A percentile compares a stretch with the other conserved stretches of the same genome.
Evolutionary conservation across 345 rosid genomes (phyloP).

Genomic region (Fremontodendron californicum): DNA sequence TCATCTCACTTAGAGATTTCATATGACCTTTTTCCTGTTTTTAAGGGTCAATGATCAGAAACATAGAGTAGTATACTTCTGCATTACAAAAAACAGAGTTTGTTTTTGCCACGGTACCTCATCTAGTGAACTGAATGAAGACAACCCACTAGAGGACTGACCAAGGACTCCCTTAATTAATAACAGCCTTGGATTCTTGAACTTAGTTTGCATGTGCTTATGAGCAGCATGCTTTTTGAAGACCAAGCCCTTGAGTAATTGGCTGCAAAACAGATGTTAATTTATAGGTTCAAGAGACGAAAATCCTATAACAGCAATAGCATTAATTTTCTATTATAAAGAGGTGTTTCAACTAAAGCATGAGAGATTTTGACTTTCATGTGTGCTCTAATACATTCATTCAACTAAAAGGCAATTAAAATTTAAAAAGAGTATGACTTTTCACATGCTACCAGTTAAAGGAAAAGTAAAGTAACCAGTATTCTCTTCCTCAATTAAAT

Average conservation of each 20-base stretch:
- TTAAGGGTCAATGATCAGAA: slow-evolving; percentile 22
- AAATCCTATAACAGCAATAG: background rate
- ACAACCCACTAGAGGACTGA: slow-evolving; percentile 65
- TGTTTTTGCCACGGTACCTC: slow-evolving; percentile 39
- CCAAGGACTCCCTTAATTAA: slow-evolving; percentile 72
- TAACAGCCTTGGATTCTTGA: slow-evolving; percentile 71
- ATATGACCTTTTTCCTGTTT: slow-evolving; percentile 61
- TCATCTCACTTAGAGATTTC: slow-evolving; percentile 55
- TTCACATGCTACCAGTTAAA: background rate
- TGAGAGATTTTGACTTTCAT: background rate
- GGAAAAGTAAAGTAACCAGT: background rate
- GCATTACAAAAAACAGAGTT: background rate
- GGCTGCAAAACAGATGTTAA: slow-evolving; percentile 44
- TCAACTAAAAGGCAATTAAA: background rate
- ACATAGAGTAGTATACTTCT: background rate
- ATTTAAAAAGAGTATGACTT: background rate
- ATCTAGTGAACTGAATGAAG: slow-evolving; percentile 66
- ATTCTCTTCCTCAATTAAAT: background rate
- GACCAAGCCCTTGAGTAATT: slow-evolving; percentile 78
- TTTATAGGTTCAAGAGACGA: background rate
- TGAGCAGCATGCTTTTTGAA: slow-evolving; percentile 94
- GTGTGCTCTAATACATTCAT: background rate
- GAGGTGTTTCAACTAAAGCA: background rate
- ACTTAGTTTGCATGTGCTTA: slow-evolving; percentile 88
- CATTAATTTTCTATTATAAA: background rate